Percentiles rank a stretch among this genome's conserved stretches.
phyloP scores from a whole-genome alignment of 176 grass and related monocot species.

The Carex myosuroides region DNA sequence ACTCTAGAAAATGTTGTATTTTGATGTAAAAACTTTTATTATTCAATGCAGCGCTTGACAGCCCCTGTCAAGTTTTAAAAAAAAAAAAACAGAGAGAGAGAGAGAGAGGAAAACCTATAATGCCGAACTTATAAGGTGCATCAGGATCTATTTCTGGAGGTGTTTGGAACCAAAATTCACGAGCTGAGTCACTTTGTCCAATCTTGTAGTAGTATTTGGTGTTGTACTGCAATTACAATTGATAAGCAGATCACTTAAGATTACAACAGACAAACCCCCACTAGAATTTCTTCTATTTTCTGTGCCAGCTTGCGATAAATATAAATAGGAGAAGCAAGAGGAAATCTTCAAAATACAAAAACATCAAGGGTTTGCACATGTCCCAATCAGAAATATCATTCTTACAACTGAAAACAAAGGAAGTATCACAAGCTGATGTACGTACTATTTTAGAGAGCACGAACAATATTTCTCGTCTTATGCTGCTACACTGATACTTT shows the following conservation, averaged over 20 bases:
- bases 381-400: not conserved
- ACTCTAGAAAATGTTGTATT: too few relatives aligned
- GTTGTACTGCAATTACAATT: constrained; percentile 48
- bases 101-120: constrained; percentile 56
- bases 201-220: constrained; percentile 98
- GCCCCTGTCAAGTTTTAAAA: too few relatives aligned
- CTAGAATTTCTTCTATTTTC: not conserved
- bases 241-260: not conserved
- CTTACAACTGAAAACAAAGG: not conserved
- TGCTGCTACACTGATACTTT: not conserved
- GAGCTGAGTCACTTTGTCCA: constrained; percentile 52
- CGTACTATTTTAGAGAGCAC: not conserved
- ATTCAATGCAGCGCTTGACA: too few relatives aligned
- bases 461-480: not conserved
- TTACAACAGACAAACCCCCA: not conserved
- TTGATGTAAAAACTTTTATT: too few relatives aligned
- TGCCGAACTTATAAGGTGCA: constrained; percentile 77
- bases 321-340: not conserved
- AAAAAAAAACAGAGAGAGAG: not conserved
- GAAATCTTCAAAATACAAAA: not conserved
- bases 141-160: constrained; percentile 75
- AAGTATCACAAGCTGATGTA: not conserved
- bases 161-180: constrained; percentile 92
- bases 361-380: not conserved
- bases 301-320: not conserved